Evolutionary conservation across 192 early-diverging fungal species (phyloP).

Genomic region (Pilaira anomala): DNA sequence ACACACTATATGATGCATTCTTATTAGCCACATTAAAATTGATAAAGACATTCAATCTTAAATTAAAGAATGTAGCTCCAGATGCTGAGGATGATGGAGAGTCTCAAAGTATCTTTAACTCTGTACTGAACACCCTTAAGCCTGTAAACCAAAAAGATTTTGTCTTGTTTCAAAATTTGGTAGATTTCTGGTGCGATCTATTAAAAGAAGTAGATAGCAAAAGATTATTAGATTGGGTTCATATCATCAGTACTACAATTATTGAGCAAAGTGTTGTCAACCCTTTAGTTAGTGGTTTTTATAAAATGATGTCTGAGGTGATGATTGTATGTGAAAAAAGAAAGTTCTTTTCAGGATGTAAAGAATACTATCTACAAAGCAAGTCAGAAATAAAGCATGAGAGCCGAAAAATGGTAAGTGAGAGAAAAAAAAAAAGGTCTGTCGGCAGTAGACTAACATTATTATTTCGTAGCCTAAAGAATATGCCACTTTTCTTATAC

Average conservation of each 20-base stretch:
- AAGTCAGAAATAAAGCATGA: background rate
- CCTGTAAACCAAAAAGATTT: slow-evolving; percentile 64
- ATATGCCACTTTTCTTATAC: slow-evolving; percentile 9
- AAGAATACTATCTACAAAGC: slow-evolving; percentile 13
- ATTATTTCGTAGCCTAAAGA: slow-evolving; percentile 4
- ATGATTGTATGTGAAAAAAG: slow-evolving; percentile 43
- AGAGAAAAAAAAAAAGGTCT: too few species aligned
- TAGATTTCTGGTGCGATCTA: slow-evolving; percentile 58
- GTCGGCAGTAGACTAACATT: too few species aligned
- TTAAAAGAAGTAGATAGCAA: slow-evolving; percentile 38
- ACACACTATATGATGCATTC: slow-evolving; percentile 54
- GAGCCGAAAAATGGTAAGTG: too few species aligned
- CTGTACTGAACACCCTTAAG: slow-evolving; percentile 31
- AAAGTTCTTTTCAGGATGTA: slow-evolving; percentile 31
- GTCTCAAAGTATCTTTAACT: background rate
- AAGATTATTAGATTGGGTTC: slow-evolving; percentile 58
- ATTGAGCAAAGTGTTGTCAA: slow-evolving; percentile 50
- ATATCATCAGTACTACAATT: slow-evolving; percentile 46
- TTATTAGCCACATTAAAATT: slow-evolving; percentile 41
- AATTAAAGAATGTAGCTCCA: slow-evolving; percentile 30
- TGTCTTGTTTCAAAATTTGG: slow-evolving; percentile 64
- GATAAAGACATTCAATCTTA: slow-evolving; percentile 44
- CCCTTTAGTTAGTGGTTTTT: slow-evolving; percentile 72
- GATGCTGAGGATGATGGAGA: slow-evolving; percentile 30
- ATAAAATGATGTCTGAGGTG: slow-evolving; percentile 59